Evolutionary conservation across 768 basidiomycete species (phyloP), one percentile per base, ranked within the genome.

Genomic region (Pisolithus tinctorius): DNA sequence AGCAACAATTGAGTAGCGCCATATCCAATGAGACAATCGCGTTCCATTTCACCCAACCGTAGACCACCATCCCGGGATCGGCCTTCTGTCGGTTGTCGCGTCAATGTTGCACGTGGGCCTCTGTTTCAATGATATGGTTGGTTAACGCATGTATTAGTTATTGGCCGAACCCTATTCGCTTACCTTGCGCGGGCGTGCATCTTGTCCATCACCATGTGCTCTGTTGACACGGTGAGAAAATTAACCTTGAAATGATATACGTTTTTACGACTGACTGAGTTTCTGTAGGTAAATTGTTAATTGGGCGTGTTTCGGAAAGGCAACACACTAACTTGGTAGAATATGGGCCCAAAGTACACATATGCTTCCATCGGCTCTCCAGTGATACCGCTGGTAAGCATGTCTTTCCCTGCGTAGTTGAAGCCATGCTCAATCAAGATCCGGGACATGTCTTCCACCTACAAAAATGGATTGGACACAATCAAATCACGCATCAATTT

Each of bases 121-220:
- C 91, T 93, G 66, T 45, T 39, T 27, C n/a, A 25, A 23, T 29
- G n/a, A 14, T 23, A 14, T n/a, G 36, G 23, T 38, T 56, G 13
- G 47, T 58, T 50, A 52, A 58, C 55, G 40, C 56, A 27, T 29
- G 26, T n/a, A n/a, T n/a, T n/a, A n/a, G n/a, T 31, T 25, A 7
- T 17, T 25, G 46, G 48, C 27, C 39, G 48, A 53, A 57, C 48
- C 47, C 58, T 56, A 52, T 48, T 49, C 47, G 61, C 76, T 60
- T 67, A 86, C 91, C 92, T 86, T 47, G 96, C 93, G 52, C 96
- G 86, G 58, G 96, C 96, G 61, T 99, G 96, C 96, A 99, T 99
- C 77, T 99, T 99, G 77, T 99, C 96, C 86, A 97, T 88, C 47
- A 98, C 95, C 95, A 98, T 98, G 73, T 95, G 94, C 74, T 94